A percentile compares a stretch with the other conserved stretches of the same genome.
Conservation (phyloP, 129 eudicot species). For the Erigeron canadensis region DNA sequence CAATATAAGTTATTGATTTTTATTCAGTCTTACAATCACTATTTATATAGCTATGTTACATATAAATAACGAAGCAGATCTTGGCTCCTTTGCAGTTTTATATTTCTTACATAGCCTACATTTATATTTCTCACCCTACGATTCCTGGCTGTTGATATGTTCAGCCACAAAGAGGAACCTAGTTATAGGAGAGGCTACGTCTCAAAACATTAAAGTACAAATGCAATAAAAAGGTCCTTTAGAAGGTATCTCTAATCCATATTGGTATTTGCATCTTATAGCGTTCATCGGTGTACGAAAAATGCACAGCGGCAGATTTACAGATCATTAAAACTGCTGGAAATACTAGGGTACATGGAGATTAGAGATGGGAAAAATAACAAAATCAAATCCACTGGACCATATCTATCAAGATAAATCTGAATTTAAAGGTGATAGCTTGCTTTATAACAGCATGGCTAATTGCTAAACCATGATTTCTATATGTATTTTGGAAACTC, state of each 20-base stretch:
- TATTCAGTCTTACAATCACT: background rate
- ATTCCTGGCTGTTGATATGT: too few species aligned
- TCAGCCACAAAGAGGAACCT: background rate
- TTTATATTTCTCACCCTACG: background rate
- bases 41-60: background rate
- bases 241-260: background rate
- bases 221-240: background rate
- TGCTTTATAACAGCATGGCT: background rate
- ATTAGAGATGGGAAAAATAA: background rate
- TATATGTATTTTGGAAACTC: background rate
- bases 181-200: background rate
- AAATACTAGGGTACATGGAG: background rate
- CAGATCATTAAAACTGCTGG: background rate
- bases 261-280: background rate
- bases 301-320: conserved; percentile 5
- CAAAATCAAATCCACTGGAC: background rate
- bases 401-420: background rate
- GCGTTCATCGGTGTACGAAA: background rate
- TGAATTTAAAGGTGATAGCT: background rate
- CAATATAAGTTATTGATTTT: background rate
- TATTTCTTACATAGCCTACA: background rate
- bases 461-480: background rate
- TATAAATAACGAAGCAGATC: background rate
- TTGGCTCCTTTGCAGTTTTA: background rate
- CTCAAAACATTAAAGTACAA: background rate